Evolutionary conservation across 2,329 filamentous ascomycete species (phyloP).

Genomic region (Helicocarpus griseus): DNA sequence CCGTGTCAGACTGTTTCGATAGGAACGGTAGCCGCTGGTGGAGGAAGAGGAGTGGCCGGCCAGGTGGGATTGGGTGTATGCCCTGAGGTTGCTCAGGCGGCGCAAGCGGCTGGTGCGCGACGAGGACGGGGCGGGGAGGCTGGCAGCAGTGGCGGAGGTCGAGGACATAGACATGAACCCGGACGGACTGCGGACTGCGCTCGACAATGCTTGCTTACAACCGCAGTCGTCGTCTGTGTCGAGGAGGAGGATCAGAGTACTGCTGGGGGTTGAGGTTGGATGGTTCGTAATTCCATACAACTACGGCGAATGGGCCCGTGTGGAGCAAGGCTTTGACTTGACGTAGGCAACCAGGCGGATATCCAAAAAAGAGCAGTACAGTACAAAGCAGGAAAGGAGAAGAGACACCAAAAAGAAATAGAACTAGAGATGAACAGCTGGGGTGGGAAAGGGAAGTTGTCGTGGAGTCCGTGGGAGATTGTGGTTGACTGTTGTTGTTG

Average conservation of each 20-base stretch:
- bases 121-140: slow-evolving; percentile 1
- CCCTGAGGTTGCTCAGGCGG: slow-evolving; percentile 32
- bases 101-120: slow-evolving; percentile 28
- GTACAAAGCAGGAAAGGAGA: too few species aligned
- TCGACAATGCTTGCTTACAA: not conserved
- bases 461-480: too few species aligned
- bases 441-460: not conserved
- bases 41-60: slow-evolving; percentile 16
- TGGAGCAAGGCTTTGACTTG: too few species aligned
- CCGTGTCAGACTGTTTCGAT: slow-evolving; percentile 29
- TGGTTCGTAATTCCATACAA: too few species aligned
- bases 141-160: not conserved
- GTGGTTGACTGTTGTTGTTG: too few species aligned
- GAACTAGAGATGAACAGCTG: not conserved
- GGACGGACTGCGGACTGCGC: not conserved
- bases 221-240: not conserved
- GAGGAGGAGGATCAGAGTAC: not conserved
- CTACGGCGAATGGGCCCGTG: too few species aligned
- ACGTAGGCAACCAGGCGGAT: too few species aligned
- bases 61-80: slow-evolving; percentile 27
- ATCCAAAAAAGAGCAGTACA: too few species aligned
- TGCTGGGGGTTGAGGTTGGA: too few species aligned
- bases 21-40: slow-evolving; percentile 18
- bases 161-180: slow-evolving; percentile 2
- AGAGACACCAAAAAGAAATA: too few species aligned